Conservation (phyloP, 176 grass and related monocot species). For the Neostapfia colusana region DNA sequence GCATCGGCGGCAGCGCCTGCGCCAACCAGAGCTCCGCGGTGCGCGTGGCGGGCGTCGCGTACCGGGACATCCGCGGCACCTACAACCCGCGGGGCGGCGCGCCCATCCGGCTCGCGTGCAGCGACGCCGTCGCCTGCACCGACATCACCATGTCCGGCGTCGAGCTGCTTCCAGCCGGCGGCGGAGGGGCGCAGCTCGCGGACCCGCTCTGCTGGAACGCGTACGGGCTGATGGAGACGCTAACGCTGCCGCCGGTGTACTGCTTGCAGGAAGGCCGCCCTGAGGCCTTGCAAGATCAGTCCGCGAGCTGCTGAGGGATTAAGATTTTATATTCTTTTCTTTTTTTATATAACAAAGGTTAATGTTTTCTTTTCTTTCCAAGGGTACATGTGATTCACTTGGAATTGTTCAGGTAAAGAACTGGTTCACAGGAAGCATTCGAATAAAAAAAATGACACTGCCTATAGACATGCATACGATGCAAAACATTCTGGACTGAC, state of each 20-base stretch:
- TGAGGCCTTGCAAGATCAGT: slow-evolving; percentile 62
- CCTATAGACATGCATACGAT: background rate
- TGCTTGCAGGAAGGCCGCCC: slow-evolving; percentile 81
- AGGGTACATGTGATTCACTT: background rate
- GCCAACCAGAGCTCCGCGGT: slow-evolving; percentile 64
- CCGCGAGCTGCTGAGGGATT: slow-evolving; percentile 39
- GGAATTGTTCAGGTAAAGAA: background rate
- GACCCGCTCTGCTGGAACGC: slow-evolving; percentile 81
- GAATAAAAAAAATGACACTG: background rate
- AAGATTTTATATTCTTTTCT: background rate
- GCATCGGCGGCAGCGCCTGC: slow-evolving; percentile 52
- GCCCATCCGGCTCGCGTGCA: slow-evolving; percentile 75
- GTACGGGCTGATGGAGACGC: slow-evolving; percentile 57
- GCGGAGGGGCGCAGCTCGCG: slow-evolving; percentile 12
- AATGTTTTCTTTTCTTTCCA: background rate
- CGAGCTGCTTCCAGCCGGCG: slow-evolving; percentile 58
- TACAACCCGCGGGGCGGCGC: slow-evolving; percentile 44
- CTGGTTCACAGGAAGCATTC: background rate
- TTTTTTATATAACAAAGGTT: background rate
- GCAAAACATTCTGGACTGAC: background rate
- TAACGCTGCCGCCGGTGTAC: slow-evolving; percentile 58
- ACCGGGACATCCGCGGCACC: slow-evolving; percentile 65
- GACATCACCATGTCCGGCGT: slow-evolving; percentile 72
- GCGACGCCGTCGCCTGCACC: slow-evolving; percentile 62
- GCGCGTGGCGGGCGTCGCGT: slow-evolving; percentile 56